These are phyloP conservation scores for Periconia digitata DNA, from an alignment of 2,329 filamentous ascomycete genomes.

Conservation along the genomic window DNA sequence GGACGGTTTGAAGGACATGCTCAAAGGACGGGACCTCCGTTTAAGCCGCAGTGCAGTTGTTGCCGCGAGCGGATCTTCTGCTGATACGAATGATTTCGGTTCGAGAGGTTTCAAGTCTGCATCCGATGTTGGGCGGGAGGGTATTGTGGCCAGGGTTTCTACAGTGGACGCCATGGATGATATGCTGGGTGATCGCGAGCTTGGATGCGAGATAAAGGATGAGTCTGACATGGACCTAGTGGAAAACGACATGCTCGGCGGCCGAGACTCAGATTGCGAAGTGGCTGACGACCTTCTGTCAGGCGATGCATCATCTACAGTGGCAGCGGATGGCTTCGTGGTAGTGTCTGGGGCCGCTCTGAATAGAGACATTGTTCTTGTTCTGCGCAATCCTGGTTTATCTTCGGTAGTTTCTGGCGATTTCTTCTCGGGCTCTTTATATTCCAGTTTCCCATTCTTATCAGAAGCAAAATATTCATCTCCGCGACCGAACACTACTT, in stretches of 20 bases:
- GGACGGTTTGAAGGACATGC: conserved; percentile 19
- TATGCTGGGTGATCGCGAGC: conserved; percentile 10
- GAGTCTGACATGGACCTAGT: conserved; percentile 21
- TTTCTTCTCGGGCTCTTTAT: conserved; percentile 34
- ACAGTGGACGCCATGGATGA: conserved; percentile 7
- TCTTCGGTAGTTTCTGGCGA: conserved; percentile 18
- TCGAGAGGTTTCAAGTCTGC: conserved; percentile 5
- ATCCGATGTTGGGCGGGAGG: conserved; percentile 4
- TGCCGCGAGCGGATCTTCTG: conserved; percentile 1
- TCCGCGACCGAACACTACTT: conserved; percentile 43
- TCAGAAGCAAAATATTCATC: conserved; percentile 46
- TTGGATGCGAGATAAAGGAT: conserved; percentile 15
- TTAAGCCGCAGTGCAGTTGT: conserved; percentile 2
- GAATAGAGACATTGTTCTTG: conserved; percentile 33
- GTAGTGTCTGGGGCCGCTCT: conserved; percentile 27
- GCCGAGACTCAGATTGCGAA: conserved; percentile 21
- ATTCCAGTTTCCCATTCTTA: conserved; percentile 40
- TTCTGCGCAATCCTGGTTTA: conserved; percentile 23
- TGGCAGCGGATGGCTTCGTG: conserved; percentile 12
- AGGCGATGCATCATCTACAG: conserved; percentile 8
- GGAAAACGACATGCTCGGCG: conserved; percentile 26
- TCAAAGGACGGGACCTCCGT: conserved; percentile 12
- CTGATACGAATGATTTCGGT: not conserved
- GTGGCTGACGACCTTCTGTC: conserved; percentile 20
- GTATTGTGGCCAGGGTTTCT: conserved; percentile 5